phyloP scores from a whole-genome alignment of 2,329 filamentous ascomycete genomes.

The Colletotrichum sp. region DNA sequence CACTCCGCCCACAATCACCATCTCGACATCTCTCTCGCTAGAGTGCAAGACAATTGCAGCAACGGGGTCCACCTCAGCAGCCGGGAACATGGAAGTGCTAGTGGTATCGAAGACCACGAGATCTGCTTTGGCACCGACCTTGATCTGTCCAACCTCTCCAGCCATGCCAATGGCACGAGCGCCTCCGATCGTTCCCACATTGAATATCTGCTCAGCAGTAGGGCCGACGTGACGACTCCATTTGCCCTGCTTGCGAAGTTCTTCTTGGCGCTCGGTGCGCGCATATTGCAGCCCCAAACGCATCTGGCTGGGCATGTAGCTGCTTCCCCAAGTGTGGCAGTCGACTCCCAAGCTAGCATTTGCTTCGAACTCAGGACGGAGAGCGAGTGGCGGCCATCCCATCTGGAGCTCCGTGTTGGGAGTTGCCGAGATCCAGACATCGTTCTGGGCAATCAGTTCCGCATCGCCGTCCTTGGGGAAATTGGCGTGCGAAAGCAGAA shows the following conservation, averaged over 20 bases:
- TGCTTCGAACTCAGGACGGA: not conserved
- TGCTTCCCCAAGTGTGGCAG: constrained; percentile 23
- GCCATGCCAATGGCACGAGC: constrained; percentile 47
- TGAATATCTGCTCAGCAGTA: constrained; percentile 42
- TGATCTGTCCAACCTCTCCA: constrained; percentile 46
- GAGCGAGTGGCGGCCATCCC: constrained; percentile 32
- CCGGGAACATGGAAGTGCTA: constrained; percentile 37
- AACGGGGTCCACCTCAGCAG: constrained; percentile 44
- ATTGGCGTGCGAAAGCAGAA: constrained; percentile 33
- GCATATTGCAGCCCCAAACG: constrained; percentile 29
- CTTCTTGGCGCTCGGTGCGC: not conserved
- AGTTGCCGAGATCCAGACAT: constrained; percentile 45
- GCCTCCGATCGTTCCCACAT: constrained; percentile 52
- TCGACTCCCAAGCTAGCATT: constrained; percentile 29
- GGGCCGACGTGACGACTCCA: constrained; percentile 1
- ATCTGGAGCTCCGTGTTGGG: constrained; percentile 58
- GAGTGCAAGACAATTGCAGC: constrained; percentile 48
- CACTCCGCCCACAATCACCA: constrained; percentile 45
- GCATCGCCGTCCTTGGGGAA: constrained; percentile 33
- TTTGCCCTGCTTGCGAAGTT: constrained; percentile 31
- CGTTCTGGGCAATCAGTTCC: constrained; percentile 31
- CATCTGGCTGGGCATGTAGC: constrained; percentile 11
- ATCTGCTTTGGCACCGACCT: constrained; percentile 52
- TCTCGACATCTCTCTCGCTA: constrained; percentile 43
- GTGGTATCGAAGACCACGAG: constrained; percentile 49